Evolutionary conservation across 352 stramenopile species (phyloP).

Genomic region (Achlya hypogyna): DNA sequence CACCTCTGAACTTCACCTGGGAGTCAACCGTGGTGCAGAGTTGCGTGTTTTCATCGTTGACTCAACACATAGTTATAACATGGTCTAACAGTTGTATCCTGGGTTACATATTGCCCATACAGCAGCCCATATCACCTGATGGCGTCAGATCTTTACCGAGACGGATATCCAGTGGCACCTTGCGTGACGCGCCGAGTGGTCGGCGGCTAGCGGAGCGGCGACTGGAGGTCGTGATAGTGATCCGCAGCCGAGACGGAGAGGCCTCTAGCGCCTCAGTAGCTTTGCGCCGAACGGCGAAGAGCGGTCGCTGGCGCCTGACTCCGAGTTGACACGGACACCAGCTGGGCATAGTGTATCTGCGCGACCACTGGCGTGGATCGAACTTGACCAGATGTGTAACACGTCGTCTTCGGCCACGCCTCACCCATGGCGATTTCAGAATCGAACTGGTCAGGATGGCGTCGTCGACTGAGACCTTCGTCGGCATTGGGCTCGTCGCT

Average conservation of each 20-base stretch:
- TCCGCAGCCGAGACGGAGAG: too few species aligned
- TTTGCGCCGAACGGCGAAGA: neutral
- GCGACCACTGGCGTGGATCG: neutral
- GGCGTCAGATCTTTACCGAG: neutral
- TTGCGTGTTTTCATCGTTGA: too few species aligned
- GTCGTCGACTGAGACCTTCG: neutral
- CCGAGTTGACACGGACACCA: neutral
- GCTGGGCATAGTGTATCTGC: neutral
- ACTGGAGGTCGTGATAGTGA: too few species aligned
- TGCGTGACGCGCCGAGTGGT: too few species aligned
- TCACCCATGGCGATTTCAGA: slow-evolving; percentile 2
- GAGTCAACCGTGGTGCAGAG: too few species aligned
- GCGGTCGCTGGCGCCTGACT: neutral
- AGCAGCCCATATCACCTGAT: neutral
- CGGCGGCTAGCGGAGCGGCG: too few species aligned
- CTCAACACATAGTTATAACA: neutral
- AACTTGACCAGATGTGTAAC: slow-evolving; percentile 13
- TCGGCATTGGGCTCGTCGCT: slow-evolving; percentile 1
- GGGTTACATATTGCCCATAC: neutral
- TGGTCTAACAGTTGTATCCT: neutral
- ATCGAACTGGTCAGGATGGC: neutral
- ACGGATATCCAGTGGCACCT: too few species aligned
- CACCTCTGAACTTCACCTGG: too few species aligned
- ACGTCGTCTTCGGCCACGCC: neutral
- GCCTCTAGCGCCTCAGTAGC: too few species aligned